Evolutionary conservation across 768 basidiomycete genomes (phyloP), one percentile per base, ranked within the genome.

Genomic region (Rhizopogon vinicolor): DNA sequence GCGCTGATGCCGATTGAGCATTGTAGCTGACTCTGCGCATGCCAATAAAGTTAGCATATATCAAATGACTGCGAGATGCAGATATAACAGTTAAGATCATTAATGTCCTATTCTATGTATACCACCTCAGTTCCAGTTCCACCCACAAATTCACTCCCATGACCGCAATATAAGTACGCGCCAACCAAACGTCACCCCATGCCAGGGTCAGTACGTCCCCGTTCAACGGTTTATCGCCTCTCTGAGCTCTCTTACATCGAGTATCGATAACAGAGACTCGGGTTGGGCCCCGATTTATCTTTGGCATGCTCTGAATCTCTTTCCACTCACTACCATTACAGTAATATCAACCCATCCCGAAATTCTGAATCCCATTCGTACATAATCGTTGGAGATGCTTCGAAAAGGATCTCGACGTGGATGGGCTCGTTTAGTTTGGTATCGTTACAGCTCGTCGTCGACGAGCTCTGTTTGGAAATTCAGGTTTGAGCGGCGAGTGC

Each of bases 121-220:
- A 35, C 19, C 37, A 44, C 66, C 67, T 75, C 7, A 93, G 65
- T 68, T 98, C 94, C 22, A 95, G 65, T 68, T 98, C 94, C 22
- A 95, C 91, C 49, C 85, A 70, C 50, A 97, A 71, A 63, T 92
- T 96, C 54, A 83, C 74, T 5, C 74, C 68, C 91, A 97, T 96
- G 59, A 96, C 79, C 18, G 77, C 74, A 29, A 78, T 62, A 65
- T 98, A n/a, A n/a, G n/a, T n/a, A 98, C 16, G 81, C 83, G 7
- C 72, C 64, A 44, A 97, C 86, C 60, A 98, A 76, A 62, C 89
- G 80, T 25, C 87, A 61, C 0, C 93, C 93, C 93, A 98, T 48
- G 78, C 74, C 51, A 86, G 76, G 41, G 89, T 85, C 44, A 98
- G 80, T 62, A 22, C 22, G 22, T 89, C 98, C 29, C 82, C 84